Percentiles rank a stretch among this genome's conserved stretches.
Evolutionary conservation across 768 basidiomycete species (phyloP).

Genomic region (Trametes coccinea): DNA sequence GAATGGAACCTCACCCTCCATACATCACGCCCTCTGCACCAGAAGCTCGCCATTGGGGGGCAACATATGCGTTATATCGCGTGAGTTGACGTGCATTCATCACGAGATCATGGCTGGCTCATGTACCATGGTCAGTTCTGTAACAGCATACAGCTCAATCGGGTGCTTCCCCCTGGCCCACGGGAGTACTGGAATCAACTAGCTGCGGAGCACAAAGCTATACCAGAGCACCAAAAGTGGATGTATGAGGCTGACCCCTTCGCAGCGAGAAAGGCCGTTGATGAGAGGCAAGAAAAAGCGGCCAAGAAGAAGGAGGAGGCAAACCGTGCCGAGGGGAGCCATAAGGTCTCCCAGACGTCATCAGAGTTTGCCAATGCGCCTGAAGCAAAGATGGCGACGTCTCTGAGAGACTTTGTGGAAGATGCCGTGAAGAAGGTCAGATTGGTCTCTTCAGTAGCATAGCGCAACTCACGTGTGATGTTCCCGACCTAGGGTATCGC

Average conservation of each 20-base stretch:
- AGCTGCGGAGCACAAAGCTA: conserved; percentile 64
- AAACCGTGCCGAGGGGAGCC: conserved; percentile 18
- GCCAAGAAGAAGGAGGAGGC: conserved; percentile 44
- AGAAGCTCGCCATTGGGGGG: conserved; percentile 91
- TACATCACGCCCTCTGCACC: conserved; percentile 63
- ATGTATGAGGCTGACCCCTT: conserved; percentile 91
- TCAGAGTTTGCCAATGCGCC: conserved; percentile 49
- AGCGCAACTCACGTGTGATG: too few species aligned
- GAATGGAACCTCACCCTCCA: conserved; percentile 73
- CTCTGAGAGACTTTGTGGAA: conserved; percentile 79
- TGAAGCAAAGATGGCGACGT: conserved; percentile 83
- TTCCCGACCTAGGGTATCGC: conserved; percentile 44
- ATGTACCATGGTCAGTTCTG: conserved; percentile 53
- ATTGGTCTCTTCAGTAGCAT: background rate
- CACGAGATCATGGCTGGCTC: background rate
- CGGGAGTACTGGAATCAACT: conserved; percentile 87
- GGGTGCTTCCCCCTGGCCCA: conserved; percentile 78
- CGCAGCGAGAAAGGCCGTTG: conserved; percentile 64
- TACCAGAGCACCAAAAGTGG: conserved; percentile 75
- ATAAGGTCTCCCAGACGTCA: conserved; percentile 24
- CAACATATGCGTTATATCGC: conserved; percentile 83
- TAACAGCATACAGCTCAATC: conserved; percentile 72
- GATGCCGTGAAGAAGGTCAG: conserved; percentile 73
- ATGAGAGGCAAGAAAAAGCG: conserved; percentile 62
- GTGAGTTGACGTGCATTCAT: conserved; percentile 48